A percentile compares a stretch with the other conserved stretches of the same genome.
phyloP scores from a whole-genome alignment of 768 basidiomycete genomes.

The Tricholoma flavovirens region DNA sequence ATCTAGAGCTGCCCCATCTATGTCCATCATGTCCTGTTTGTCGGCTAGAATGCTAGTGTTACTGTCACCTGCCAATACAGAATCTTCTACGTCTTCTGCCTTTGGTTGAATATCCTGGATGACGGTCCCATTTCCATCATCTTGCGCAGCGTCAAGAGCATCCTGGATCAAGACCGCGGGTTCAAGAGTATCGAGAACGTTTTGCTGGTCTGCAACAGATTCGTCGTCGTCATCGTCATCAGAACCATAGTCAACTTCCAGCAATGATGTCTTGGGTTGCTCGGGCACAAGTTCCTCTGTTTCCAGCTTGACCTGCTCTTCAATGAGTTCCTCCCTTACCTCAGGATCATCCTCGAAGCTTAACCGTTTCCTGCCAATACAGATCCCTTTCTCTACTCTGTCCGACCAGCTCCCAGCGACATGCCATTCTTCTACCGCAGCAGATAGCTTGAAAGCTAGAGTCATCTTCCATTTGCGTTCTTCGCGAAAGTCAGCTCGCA shows the following conservation, averaged over 20 bases:
- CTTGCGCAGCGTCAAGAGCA: constrained; percentile 38
- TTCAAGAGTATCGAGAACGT: constrained; percentile 56
- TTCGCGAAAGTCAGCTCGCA: constrained; percentile 92
- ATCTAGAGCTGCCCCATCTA: constrained; percentile 19
- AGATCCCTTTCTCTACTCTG: constrained; percentile 59
- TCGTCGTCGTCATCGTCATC: constrained; percentile 67
- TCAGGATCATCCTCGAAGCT: constrained; percentile 32
- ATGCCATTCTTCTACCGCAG: constrained; percentile 86
- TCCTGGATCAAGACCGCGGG: constrained; percentile 51
- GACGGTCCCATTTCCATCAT: constrained; percentile 16
- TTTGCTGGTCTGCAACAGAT: constrained; percentile 47
- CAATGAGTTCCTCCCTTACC: constrained; percentile 19
- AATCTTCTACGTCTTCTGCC: constrained; percentile 54
- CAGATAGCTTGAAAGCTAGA: constrained; percentile 76
- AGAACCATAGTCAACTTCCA: constrained; percentile 51
- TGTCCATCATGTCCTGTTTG: constrained; percentile 12
- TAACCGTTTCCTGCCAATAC: constrained; percentile 57
- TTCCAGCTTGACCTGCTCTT: constrained; percentile 24
- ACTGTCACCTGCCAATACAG: constrained; percentile 24
- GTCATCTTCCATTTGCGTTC: constrained; percentile 91
- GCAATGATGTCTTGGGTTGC: constrained; percentile 25
- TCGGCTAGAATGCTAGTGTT: constrained; percentile 17
- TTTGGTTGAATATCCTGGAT: constrained; percentile 27
- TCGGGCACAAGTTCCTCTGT: constrained; percentile 13
- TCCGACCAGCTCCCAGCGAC: constrained; percentile 58